Evolutionary conservation across 306 rosid species (phyloP).

Genomic region (Begonia masoniana): DNA sequence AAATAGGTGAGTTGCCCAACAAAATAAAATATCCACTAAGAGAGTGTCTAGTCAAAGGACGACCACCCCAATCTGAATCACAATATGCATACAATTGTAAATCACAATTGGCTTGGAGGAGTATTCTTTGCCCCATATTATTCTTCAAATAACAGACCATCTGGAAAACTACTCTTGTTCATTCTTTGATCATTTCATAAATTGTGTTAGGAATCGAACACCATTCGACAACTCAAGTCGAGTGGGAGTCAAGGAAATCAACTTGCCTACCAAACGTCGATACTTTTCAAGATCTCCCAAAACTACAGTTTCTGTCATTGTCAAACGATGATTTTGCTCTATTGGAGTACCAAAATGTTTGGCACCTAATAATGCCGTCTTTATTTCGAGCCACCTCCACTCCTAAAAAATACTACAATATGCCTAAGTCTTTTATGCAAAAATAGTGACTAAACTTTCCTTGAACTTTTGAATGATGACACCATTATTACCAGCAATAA

Average conservation of each 20-base stretch:
- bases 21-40: too few species aligned
- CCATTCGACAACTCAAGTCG: background rate
- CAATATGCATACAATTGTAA: too few species aligned
- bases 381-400: background rate
- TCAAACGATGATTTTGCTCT: background rate
- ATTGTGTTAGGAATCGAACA: background rate
- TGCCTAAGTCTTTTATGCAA: background rate
- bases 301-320: background rate
- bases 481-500: slow-evolving; percentile 1
- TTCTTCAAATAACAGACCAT: background rate
- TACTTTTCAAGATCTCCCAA: background rate
- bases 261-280: background rate
- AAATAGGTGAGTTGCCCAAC: too few species aligned
- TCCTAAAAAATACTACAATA: slow-evolving; percentile 5
- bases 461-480: slow-evolving; percentile 2
- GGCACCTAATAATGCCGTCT: background rate
- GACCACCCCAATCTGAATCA: too few species aligned
- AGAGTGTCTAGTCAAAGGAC: too few species aligned
- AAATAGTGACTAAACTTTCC: background rate
- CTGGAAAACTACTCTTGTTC: background rate
- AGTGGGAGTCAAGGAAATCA: background rate
- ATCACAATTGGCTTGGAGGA: too few species aligned
- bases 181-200: background rate
- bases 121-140: too few species aligned
- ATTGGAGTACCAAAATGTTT: background rate